Conservation (phyloP, 352 stramenopile genomes). For the Globisporangium irregulare region DNA sequence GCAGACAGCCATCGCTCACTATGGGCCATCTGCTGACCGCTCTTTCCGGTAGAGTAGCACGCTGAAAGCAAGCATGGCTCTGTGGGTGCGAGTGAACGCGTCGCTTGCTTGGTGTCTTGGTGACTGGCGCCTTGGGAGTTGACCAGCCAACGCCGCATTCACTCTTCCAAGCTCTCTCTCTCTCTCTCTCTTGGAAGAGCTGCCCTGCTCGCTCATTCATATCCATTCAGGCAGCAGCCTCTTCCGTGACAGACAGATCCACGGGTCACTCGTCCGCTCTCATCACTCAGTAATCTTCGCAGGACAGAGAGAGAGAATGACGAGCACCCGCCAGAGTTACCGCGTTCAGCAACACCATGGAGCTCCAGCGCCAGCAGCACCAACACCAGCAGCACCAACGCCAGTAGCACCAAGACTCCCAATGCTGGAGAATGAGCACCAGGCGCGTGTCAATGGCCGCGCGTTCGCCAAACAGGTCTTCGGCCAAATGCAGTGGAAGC, state of each 20-base stretch:
- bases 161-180: neutral
- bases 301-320: neutral
- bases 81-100: neutral
- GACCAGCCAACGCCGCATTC: neutral
- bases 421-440: slow-evolving; percentile 45
- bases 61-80: neutral
- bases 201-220: neutral
- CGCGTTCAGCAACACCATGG: neutral
- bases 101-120: neutral
- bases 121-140: neutral
- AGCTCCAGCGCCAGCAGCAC: neutral
- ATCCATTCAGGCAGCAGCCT: neutral
- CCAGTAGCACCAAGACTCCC: slow-evolving; percentile 13
- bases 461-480: slow-evolving; percentile 70
- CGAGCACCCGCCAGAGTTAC: neutral
- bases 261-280: neutral
- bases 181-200: neutral
- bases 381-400: neutral
- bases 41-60: neutral
- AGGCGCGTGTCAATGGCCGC: slow-evolving; percentile 50
- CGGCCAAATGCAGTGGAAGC: slow-evolving; percentile 64
- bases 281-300: neutral
- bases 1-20: neutral
- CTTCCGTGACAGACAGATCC: neutral
- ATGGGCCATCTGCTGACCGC: neutral